Conservation (phyloP, 2,329 filamentous ascomycete species). For the Corynespora cassiicola region DNA sequence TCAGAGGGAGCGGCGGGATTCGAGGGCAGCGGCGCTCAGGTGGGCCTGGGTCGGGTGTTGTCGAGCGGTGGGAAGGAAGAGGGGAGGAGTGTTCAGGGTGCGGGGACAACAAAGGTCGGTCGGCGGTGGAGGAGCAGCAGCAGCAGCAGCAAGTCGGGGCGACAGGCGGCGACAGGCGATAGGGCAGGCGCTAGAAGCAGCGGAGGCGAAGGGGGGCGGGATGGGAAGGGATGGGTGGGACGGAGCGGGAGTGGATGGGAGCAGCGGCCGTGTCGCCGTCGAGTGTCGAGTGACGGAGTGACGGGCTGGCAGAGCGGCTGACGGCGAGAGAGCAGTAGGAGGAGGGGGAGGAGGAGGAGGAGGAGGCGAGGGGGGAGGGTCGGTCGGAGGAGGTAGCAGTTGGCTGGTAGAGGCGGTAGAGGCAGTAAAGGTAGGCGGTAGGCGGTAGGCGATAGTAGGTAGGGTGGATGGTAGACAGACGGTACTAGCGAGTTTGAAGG, state of each 20-base stretch:
- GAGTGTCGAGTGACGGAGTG: no score
- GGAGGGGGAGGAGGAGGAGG: slow-evolving; percentile 2
- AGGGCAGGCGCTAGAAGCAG: slow-evolving; percentile 12
- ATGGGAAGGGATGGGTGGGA: no score
- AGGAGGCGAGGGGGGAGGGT: no score
- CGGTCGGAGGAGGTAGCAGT: no score
- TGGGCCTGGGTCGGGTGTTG: no score
- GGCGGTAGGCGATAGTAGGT: no score
- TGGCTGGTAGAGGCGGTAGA: no score
- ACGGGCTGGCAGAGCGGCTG: slow-evolving; percentile 2
- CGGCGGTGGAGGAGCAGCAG: slow-evolving; percentile 6
- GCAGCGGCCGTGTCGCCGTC: slow-evolving; percentile 60
- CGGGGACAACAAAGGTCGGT: slow-evolving; percentile 14
- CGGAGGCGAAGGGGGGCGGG: slow-evolving; percentile 2
- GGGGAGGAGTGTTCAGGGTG: background rate
- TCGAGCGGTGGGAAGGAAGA: no score
- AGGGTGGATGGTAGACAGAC: no score
- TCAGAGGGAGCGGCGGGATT: slow-evolving; percentile 17
- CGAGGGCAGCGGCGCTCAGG: slow-evolving; percentile 9
- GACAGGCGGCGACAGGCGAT: slow-evolving; percentile 6
- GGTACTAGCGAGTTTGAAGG: no score
- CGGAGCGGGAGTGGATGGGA: slow-evolving; percentile 62
- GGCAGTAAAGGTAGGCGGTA: no score
- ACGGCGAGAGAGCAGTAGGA: slow-evolving; percentile 1
- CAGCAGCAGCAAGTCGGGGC: slow-evolving; percentile 8